Evolutionary conservation across 108 stramenopile genomes (phyloP).

Genomic region (Nitzschia sp.): DNA sequence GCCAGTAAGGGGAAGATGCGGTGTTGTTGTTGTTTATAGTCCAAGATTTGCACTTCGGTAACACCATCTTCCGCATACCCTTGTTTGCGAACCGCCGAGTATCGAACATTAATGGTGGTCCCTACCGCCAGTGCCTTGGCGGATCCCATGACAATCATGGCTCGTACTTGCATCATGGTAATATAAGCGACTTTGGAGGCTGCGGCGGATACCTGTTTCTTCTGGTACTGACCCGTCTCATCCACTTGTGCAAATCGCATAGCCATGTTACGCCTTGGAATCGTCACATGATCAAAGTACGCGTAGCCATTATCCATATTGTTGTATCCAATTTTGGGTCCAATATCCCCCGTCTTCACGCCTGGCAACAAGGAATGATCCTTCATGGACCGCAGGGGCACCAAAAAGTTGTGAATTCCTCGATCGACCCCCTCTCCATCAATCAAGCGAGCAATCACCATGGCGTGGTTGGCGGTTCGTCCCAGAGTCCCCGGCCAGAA

Average conservation of each 20-base stretch:
- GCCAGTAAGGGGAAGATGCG: constrained; percentile 90
- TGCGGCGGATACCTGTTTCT: constrained; percentile 67
- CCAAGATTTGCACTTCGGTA: constrained; percentile 84
- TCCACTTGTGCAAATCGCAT: constrained; percentile 86
- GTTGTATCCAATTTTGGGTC: constrained; percentile 96
- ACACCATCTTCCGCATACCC: constrained; percentile 75
- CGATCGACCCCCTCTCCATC: constrained; percentile 77
- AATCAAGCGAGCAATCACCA: constrained; percentile 96
- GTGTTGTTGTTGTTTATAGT: constrained; percentile 95
- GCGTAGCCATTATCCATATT: constrained; percentile 97
- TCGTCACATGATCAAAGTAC: constrained; percentile 74
- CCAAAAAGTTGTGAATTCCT: constrained; percentile 95
- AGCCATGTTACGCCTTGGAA: constrained; percentile 94
- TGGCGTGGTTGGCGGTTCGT: constrained; percentile 92
- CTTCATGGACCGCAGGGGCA: constrained; percentile 85
- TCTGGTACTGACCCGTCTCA: constrained; percentile 64
- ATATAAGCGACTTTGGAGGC: constrained; percentile 89
- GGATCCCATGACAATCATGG: constrained; percentile 74
- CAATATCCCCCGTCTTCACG: constrained; percentile 93
- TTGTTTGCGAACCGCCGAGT: constrained; percentile 92
- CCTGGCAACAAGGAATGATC: constrained; percentile 83
- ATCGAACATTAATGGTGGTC: constrained; percentile 87
- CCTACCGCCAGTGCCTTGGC: constrained; percentile 75
- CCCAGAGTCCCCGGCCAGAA: constrained; percentile 98
- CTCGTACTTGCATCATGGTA: constrained; percentile 97